These are phyloP conservation scores for Aegle marmelos DNA, from an alignment of 345 rosid genomes.

Conservation along the genomic window DNA sequence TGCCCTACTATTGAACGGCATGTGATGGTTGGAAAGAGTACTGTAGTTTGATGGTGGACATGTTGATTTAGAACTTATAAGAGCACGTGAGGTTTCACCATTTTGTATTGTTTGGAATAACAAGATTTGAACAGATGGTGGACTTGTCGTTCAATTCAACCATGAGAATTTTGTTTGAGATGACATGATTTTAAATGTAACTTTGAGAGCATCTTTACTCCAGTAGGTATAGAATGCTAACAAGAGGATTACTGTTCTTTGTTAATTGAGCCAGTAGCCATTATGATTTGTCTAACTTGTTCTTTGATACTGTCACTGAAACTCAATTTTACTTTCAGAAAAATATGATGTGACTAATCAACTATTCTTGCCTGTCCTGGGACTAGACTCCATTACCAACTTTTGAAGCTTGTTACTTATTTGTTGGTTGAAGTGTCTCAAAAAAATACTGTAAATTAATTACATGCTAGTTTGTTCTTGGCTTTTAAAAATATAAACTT, in stretches of 20 bases:
- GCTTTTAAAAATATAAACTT: neutral
- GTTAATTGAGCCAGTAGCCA: neutral
- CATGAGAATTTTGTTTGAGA: neutral
- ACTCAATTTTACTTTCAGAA: neutral
- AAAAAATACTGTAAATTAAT: neutral
- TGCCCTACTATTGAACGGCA: neutral
- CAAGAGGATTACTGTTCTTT: neutral
- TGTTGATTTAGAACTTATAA: neutral
- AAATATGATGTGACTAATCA: neutral
- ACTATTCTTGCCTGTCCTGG: neutral
- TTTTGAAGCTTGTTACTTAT: neutral
- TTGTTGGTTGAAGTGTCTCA: neutral
- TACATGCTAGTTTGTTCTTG: neutral
- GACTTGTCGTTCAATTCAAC: neutral
- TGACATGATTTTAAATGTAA: neutral
- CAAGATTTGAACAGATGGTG: neutral
- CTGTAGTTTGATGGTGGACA: neutral
- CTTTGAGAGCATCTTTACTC: neutral
- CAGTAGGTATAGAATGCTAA: neutral
- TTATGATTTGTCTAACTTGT: neutral
- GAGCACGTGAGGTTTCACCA: neutral
- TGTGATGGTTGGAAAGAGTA: neutral
- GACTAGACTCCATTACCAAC: neutral
- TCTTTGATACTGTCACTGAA: neutral
- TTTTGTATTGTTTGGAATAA: neutral